Conservation (phyloP, 345 rosid species). For the Microcos paniculata region DNA sequence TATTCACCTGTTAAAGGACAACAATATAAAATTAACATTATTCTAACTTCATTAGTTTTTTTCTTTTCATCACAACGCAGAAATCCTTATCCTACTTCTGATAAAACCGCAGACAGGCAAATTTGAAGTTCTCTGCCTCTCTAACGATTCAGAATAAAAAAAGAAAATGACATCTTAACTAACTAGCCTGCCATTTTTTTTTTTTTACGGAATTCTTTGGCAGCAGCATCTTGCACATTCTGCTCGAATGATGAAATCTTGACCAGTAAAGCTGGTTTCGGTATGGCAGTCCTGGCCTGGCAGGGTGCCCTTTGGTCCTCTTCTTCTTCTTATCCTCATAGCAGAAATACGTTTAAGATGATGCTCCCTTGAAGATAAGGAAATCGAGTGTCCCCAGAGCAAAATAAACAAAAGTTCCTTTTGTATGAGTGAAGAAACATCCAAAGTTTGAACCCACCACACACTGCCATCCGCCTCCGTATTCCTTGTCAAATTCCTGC, state of each 20-base stretch:
- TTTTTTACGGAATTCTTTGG: not conserved
- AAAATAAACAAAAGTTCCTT: conserved; percentile 52
- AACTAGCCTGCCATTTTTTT: not conserved
- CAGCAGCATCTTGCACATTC: not conserved
- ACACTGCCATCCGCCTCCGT: conserved; percentile 56
- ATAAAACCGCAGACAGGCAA: not conserved
- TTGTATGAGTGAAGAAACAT: conserved; percentile 45
- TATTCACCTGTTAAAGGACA: too few species aligned
- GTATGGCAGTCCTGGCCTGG: not conserved
- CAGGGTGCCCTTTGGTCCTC: not conserved
- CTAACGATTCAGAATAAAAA: not conserved
- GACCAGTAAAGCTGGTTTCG: not conserved
- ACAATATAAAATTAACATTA: conserved; percentile 1
- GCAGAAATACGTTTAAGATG: conserved; percentile 14
- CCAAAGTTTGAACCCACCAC: conserved; percentile 56
- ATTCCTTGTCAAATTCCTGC: conserved; percentile 43
- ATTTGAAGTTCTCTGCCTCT: not conserved
- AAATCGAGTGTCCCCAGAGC: conserved; percentile 45
- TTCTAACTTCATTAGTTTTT: not conserved
- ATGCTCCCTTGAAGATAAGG: conserved; percentile 50
- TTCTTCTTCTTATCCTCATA: not conserved
- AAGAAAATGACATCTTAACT: not conserved
- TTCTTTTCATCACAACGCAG: not conserved
- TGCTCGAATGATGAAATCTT: not conserved
- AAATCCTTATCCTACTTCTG: not conserved